Evolutionary conservation across 768 basidiomycete species (phyloP), one percentile per base, ranked within the genome.

Genomic region (Tulasnella calospora): DNA sequence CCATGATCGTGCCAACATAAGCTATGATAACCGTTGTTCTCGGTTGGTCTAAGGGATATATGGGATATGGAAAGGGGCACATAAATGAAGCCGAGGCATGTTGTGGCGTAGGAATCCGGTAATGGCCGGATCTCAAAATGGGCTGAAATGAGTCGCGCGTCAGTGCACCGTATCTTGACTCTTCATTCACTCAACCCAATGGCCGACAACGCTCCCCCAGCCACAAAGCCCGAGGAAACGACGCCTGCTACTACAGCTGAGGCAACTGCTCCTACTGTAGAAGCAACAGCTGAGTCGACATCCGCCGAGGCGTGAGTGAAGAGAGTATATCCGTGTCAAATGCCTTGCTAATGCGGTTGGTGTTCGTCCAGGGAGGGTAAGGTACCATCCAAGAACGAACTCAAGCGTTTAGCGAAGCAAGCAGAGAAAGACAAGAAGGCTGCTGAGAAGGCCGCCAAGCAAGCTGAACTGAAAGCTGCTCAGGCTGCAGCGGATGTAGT

Each of bases 381-480:
- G 30, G 61, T 2, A 67, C 94, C 91, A 9, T 90, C 92, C 77
- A 98, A 98, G 86, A 94, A 87, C 82, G 95, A 96, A 82, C 84
- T 95, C 79, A 98, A 99, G 87, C 96, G 95, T 85, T 90, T 91
- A 41, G 92, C 92, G 41, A 98, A 98, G 84, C 92, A 92, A 71
- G 92, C 91, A 17, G 94, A 96, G 85, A 98, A 98, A 81, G 93
- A 92, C 71, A 90, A 90, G 85, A 96, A 94, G 83, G 92, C 91
- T 9, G 93, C 93, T 61, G 95, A 96, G 84, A 92, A 92, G 81
- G 92, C 90, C 8, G 93, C 92, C 12, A 92, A 90, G 81, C 90
- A 93, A 81, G 87, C 90, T 70, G 94, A 94, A 81, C 88, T 91
- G 55, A 92, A 89, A 46, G 88, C 89, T 74, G 89, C 91, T 81